phyloP scores from a whole-genome alignment of 2,329 filamentous ascomycete genomes.

The Ilyonectria sp. region DNA sequence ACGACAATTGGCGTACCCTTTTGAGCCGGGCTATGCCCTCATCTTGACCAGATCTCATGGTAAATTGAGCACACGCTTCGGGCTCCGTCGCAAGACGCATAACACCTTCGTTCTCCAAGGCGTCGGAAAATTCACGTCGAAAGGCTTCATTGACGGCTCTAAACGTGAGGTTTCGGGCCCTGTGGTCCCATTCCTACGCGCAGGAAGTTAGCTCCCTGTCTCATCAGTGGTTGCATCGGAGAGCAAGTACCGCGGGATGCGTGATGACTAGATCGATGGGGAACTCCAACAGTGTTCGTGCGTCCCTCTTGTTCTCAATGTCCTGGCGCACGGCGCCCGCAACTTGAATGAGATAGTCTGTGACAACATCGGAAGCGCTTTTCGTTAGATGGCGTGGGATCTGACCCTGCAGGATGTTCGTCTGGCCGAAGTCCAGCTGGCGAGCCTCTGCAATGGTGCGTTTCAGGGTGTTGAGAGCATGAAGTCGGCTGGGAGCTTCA shows the following conservation, averaged over 20 bases:
- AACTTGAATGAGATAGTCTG: conserved; percentile 29
- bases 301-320: conserved; percentile 19
- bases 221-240: rapidly evolving
- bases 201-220: not conserved
- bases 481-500: conserved; percentile 7
- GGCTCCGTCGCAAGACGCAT: conserved; percentile 29
- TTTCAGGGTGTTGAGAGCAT: conserved; percentile 27
- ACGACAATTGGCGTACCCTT: not conserved
- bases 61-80: conserved; percentile 36
- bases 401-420: conserved; percentile 3
- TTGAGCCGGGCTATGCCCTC: conserved; percentile 16
- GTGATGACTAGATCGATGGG: conserved; percentile 34
- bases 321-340: conserved; percentile 14
- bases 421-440: conserved; percentile 8
- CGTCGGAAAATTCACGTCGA: conserved; percentile 18
- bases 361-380: conserved; percentile 29
- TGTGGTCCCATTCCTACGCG: conserved; percentile 31
- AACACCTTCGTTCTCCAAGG: not conserved
- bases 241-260: conserved; percentile 21
- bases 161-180: conserved; percentile 30
- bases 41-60: conserved; percentile 15
- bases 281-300: conserved; percentile 15
- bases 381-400: conserved; percentile 30
- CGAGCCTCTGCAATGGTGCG: conserved; percentile 25
- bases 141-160: conserved; percentile 32